These are phyloP conservation scores for Xylaria telfairii DNA, from an alignment of 495 filamentous ascomycete genomes.

Conservation along the genomic window DNA sequence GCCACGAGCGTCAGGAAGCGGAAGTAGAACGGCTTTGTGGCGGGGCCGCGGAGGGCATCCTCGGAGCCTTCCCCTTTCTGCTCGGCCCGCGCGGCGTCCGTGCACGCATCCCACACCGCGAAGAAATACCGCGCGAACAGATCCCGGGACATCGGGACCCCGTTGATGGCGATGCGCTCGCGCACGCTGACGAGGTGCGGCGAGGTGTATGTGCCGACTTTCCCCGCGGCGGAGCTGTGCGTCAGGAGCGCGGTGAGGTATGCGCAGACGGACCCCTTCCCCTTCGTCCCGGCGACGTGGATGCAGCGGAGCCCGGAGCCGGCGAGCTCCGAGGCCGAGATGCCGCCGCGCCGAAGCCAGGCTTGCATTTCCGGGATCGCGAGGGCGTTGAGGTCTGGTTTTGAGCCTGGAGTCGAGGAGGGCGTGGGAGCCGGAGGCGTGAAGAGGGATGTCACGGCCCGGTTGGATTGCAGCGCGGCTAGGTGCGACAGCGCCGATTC, in stretches of 20 bases:
- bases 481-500: slow-evolving; percentile 55
- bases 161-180: slow-evolving; percentile 70
- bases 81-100: slow-evolving; percentile 38
- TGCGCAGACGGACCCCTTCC: slow-evolving; percentile 63
- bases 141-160: slow-evolving; percentile 52
- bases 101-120: slow-evolving; percentile 67
- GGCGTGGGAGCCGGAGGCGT: slow-evolving; percentile 16
- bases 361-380: slow-evolving; percentile 88
- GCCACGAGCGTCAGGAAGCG: slow-evolving; percentile 59
- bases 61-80: not conserved
- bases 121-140: slow-evolving; percentile 69
- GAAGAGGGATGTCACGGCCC: slow-evolving; percentile 57
- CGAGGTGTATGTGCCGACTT: slow-evolving; percentile 69
- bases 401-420: slow-evolving; percentile 10
- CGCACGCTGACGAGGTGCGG: slow-evolving; percentile 67
- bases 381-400: slow-evolving; percentile 66
- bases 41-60: slow-evolving; percentile 36
- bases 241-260: slow-evolving; percentile 49
- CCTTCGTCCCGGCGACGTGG: slow-evolving; percentile 69
- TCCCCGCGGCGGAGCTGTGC: slow-evolving; percentile 38
- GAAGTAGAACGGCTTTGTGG: slow-evolving; percentile 63
- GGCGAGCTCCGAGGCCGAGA: slow-evolving; percentile 43
- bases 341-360: slow-evolving; percentile 77
- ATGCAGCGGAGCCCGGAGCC: slow-evolving; percentile 52
- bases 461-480: slow-evolving; percentile 79